Conservation (phyloP, 148 eudicot species). For the Nyssa sinensis region DNA sequence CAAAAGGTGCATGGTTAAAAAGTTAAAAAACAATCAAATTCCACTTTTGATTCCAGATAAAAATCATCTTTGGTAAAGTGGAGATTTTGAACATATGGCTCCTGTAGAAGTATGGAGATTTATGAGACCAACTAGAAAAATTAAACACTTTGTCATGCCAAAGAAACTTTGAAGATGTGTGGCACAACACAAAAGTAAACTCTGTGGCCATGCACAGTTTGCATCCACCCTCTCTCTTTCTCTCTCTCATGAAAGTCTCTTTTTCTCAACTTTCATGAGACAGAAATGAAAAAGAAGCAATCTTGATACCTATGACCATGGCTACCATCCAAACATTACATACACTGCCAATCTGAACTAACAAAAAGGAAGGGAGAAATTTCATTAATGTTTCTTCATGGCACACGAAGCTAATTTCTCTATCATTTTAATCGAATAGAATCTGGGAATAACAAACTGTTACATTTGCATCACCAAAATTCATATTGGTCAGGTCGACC, state of each 20-base stretch:
- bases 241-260: too few relatives aligned
- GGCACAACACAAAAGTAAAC: neutral
- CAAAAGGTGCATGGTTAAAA: neutral
- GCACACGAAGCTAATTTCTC: neutral
- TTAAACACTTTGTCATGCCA: neutral
- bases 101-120: neutral
- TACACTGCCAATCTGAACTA: neutral
- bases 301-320: neutral
- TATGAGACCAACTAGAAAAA: neutral
- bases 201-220: neutral
- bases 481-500: neutral
- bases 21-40: neutral
- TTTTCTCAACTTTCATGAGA: neutral
- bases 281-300: neutral
- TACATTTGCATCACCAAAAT: neutral
- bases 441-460: constrained; percentile 2
- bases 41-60: neutral
- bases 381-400: neutral
- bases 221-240: too few relatives aligned
- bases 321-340: neutral
- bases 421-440: neutral
- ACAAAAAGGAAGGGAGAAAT: neutral
- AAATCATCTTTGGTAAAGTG: too few relatives aligned
- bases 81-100: neutral
- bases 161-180: neutral